Base-by-base conservation (phyloP, 1,139 yeast species). In the Candida mesenterica region DNA sequence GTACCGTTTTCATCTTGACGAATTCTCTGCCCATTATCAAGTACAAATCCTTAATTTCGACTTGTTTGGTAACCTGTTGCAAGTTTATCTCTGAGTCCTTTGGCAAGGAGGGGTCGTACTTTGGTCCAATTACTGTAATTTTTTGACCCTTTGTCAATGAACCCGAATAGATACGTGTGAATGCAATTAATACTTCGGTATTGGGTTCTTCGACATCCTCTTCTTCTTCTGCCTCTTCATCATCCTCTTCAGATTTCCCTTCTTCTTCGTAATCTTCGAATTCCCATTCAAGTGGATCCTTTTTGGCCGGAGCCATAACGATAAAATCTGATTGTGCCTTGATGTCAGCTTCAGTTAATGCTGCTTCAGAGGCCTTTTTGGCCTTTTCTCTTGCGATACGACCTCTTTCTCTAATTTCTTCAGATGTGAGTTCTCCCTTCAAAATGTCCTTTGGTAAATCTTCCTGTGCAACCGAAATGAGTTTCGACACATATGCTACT, bases 11-110 rank as follows among this genome's bases (percentile, higher is more conserved):
- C 48, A 94, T 69, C 9, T 88, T 71, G 2, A 89, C 79, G 37
- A 92, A 68, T 43, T 92, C 97, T 44, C 92, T 72, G 10, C 98
- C 99, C 98, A 94, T 94, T 33, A 94, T 70, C 42, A 92, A 65
- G 52, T 77, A 90, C 30, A 94, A 64, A 31, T 82, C 87, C 10
- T 83, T 74, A 23, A 94, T 74, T 36, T 61, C 68, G 12, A 68
- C 57, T 13, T 65, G 63, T 5, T 61, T 62, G 18, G 74, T 65
- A 15, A 81, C 64, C 50, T 83, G 83, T 15, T 58, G 58, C 4
- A 39, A 34, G 39, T 68, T 68, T 4, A 51, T 47, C 1, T 58
- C 56, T 41, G 77, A 75, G 13, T 61, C 66, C n/a, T 55, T 62
- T 5, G 94, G 90, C 19, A 67, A 55, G 0, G 74, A 57, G 0